Evolutionary conservation across 208 protist species (phyloP).

Genomic region (Angomonas desouzai): DNA sequence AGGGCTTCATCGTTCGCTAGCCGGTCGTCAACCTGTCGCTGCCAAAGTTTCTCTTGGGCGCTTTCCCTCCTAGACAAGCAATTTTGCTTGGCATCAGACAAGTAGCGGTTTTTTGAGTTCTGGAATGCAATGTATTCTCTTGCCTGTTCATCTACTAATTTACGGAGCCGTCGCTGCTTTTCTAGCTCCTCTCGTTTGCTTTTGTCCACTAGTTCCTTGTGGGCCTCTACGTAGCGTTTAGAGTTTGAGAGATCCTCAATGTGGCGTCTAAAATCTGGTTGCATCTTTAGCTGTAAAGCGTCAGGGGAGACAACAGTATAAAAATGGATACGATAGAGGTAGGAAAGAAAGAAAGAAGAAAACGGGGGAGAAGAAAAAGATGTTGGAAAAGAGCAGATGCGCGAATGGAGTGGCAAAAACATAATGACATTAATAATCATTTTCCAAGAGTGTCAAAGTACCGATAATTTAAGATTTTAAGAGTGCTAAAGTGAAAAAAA

Average conservation of each 20-base stretch:
- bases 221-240: background rate
- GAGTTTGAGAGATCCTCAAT: background rate
- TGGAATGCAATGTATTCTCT: conserved; percentile 48
- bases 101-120: conserved; percentile 23
- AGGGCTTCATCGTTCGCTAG: conserved; percentile 44
- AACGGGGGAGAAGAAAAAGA: too few species aligned
- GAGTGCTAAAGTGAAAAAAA: conserved; percentile 5
- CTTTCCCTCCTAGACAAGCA: conserved; percentile 14
- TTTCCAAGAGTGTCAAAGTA: too few species aligned
- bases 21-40: conserved; percentile 27
- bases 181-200: conserved; percentile 18
- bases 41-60: conserved; percentile 20
- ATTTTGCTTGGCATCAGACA: conserved; percentile 16
- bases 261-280: background rate
- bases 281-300: conserved; percentile 12
- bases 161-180: conserved; percentile 11
- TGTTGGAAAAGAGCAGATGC: background rate
- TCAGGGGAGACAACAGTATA: background rate
- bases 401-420: too few species aligned
- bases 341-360: conserved; percentile 5
- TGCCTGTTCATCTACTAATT: conserved; percentile 48
- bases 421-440: too few species aligned
- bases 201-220: background rate
- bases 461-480: conserved; percentile 12
- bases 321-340: background rate